A percentile compares a stretch with the other conserved stretches of the same genome.
phyloP scores from a whole-genome alignment of 2,329 filamentous ascomycete species.

The Phyllosticta citriasiana region DNA sequence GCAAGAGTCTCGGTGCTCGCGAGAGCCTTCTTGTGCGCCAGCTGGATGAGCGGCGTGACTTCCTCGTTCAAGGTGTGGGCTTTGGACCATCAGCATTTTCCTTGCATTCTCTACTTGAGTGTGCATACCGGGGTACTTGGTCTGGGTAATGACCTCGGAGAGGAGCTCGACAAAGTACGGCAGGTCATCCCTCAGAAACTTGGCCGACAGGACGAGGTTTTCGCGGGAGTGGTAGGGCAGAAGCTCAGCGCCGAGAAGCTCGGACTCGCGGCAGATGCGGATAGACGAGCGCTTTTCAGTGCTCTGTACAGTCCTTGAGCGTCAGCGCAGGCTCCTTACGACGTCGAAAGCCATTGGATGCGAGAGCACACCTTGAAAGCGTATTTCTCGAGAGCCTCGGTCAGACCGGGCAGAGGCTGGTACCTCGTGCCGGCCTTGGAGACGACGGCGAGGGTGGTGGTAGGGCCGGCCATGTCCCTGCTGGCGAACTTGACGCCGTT shows the following conservation, averaged over 20 bases:
- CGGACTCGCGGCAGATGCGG: slow-evolving; percentile 87
- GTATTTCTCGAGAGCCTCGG: slow-evolving; percentile 85
- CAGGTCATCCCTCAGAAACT: slow-evolving; percentile 89
- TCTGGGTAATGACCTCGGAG: slow-evolving; percentile 79
- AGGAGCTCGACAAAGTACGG: slow-evolving; percentile 96
- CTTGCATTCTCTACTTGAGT: slow-evolving; percentile 1
- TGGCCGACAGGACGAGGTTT: slow-evolving; percentile 83
- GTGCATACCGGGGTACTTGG: slow-evolving; percentile 63
- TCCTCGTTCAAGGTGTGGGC: slow-evolving; percentile 88
- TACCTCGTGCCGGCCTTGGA: slow-evolving; percentile 92
- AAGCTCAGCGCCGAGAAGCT: slow-evolving; percentile 89
- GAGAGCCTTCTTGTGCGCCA: slow-evolving; percentile 65
- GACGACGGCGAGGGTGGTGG: slow-evolving; percentile 83
- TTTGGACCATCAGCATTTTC: slow-evolving; percentile 29
- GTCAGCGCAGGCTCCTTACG: slow-evolving; percentile 2
- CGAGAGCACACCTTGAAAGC: slow-evolving; percentile 72
- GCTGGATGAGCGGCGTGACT: slow-evolving; percentile 63
- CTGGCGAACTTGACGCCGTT: slow-evolving; percentile 86
- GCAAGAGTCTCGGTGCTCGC: slow-evolving; percentile 58
- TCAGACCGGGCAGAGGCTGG: slow-evolving; percentile 79
- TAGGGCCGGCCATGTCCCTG: slow-evolving; percentile 79
- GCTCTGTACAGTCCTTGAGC: slow-evolving; percentile 46
- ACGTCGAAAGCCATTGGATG: slow-evolving; percentile 2
- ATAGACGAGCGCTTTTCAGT: slow-evolving; percentile 81
- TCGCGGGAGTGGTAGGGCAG: slow-evolving; percentile 83